Evolutionary conservation across 192 early-diverging fungal genomes (phyloP), one percentile per base, ranked within the genome.

Genomic region (Coemansia sp.): DNA sequence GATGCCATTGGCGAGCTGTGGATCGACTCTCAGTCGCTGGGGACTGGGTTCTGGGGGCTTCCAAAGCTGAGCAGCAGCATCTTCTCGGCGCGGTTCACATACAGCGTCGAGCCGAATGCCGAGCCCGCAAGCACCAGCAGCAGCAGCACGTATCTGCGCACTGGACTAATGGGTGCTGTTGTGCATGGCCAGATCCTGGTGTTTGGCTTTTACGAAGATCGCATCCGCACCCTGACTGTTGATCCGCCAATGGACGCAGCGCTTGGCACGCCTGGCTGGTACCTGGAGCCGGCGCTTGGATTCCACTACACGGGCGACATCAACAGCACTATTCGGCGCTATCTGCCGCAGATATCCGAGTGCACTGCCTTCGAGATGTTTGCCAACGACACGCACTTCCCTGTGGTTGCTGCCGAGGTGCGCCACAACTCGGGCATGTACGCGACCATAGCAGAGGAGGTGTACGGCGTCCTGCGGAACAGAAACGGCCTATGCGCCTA

Each of bases 1-100:
- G 87, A 92, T 73, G 83, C 87, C 2, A 86, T 94, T 60, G 93
- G 93, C 48, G 93, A 95, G 81, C 85, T 95, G n/a, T 94, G 93
- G 92, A 84, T 94, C 9, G 85, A 89, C 69, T 88, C 91, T 4
- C 89, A 90, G 15, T 88, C 85, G 30, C 76, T 95, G 45, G 87
- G 88, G 9, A 85, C 85, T 26, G 90, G 89, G 7, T 93, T 94
- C 81, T 93, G 90, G 92, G 88, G 84, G 16, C 72, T 93, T 36
- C 87, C 91, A n/a, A 89, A 89, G 64, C 86, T 92, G 53, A 92
- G 85, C 1, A 85, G 90, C 66, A 87, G 87, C 34, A 90, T 93
- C 6, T 93, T 94, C 71, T 82, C 87, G 33, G 91, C 90, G 2
- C 72, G 85, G n/a, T 83, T 69, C 64, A 65, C 69, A 9, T 74